Evolutionary conservation across 345 rosid genomes (phyloP).

Genomic region (Eutrema heterophyllum): DNA sequence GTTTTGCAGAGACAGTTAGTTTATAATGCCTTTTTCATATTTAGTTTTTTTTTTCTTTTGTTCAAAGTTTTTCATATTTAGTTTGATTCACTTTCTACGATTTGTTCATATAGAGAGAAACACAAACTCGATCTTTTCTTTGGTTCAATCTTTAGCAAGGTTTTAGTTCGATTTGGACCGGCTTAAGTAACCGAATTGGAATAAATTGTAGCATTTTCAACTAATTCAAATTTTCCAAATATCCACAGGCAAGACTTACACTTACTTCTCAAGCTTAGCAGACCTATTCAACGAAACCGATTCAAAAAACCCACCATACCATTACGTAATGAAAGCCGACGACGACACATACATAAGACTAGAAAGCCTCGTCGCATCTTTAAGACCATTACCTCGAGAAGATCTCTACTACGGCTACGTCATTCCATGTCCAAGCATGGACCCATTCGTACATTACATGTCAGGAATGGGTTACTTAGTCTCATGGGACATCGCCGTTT

Average conservation of each 20-base stretch:
- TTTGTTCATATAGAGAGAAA: neutral
- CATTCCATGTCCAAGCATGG: conserved; percentile 82
- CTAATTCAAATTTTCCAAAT: neutral
- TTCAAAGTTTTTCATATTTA: no score
- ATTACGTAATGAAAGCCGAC: conserved; percentile 78
- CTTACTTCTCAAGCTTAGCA: conserved; percentile 73
- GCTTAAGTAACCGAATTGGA: neutral
- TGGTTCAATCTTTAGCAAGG: neutral
- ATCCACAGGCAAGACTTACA: conserved; percentile 55
- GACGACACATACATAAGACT: conserved; percentile 69
- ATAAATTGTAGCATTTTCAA: neutral
- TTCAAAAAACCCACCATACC: conserved; percentile 55
- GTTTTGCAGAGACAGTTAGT: neutral
- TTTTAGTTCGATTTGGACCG: neutral
- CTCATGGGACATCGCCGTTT: conserved; percentile 84
- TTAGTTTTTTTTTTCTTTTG: no score
- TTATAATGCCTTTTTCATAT: no score
- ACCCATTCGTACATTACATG: conserved; percentile 87
- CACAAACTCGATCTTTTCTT: neutral
- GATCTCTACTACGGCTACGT: conserved; percentile 85
- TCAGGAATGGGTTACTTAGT: conserved; percentile 87
- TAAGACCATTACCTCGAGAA: conserved; percentile 62
- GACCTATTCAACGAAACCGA: conserved; percentile 41
- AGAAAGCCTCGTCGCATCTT: conserved; percentile 47
- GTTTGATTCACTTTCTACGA: neutral